phyloP scores from a whole-genome alignment of 495 filamentous ascomycete species.

The Penicillium arizonense region DNA sequence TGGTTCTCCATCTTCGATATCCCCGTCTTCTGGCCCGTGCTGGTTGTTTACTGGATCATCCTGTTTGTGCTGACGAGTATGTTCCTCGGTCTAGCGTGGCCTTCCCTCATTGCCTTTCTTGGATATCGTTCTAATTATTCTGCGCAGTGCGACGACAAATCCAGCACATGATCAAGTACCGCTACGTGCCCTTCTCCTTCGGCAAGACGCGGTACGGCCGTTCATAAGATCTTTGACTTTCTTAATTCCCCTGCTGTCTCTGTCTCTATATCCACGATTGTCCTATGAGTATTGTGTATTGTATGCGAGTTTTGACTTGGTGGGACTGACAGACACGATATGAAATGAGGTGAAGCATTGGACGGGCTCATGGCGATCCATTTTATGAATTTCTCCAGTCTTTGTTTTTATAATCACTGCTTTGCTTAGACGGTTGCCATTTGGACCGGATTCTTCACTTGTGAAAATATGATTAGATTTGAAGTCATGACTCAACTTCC shows the following conservation, averaged over 20 bases:
- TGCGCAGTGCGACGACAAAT: conserved; percentile 90
- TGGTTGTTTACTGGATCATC: conserved; percentile 98
- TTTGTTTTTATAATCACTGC: conserved; percentile 19
- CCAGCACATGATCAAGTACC: conserved; percentile 99
- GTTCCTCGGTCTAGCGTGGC: conserved; percentile 27
- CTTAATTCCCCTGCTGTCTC: conserved; percentile 9
- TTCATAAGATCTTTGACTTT: conserved; percentile 24
- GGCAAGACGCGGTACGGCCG: conserved; percentile 79
- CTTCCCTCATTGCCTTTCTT: too few relatives aligned
- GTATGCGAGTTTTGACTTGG: conserved; percentile 15
- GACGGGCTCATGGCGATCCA: conserved; percentile 11
- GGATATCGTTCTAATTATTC: neutral
- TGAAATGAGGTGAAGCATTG: conserved; percentile 6
- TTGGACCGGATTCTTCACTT: conserved; percentile 12
- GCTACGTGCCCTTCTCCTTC: conserved; percentile 93
- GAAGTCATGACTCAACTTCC: conserved; percentile 8
- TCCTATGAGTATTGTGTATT: conserved; percentile 14
- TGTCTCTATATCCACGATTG: conserved; percentile 16
- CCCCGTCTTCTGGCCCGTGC: conserved; percentile 97
- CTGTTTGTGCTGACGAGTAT: conserved; percentile 91
- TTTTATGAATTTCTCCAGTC: conserved; percentile 16
- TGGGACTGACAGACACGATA: conserved; percentile 18
- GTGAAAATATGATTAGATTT: conserved; percentile 34
- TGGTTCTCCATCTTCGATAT: conserved; percentile 95
- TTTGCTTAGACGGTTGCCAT: conserved; percentile 14